phyloP scores from a whole-genome alignment of 805 yeast genomes.

The Ogataea thermomethanolica region DNA sequence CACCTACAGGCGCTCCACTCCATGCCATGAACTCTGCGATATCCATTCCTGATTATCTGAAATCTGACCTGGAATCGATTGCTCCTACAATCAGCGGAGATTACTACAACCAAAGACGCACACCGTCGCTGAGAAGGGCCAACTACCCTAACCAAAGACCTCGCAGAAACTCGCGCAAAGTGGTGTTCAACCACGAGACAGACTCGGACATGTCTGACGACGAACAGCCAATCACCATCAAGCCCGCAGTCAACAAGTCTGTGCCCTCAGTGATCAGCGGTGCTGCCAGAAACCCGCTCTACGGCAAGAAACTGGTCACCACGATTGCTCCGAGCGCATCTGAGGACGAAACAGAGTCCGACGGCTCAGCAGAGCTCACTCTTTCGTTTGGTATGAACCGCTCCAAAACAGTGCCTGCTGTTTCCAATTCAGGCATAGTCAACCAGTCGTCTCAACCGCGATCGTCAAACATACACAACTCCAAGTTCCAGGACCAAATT shows the following conservation, averaged over 20 bases:
- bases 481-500: conserved; percentile 4
- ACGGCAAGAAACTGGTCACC: conserved; percentile 17
- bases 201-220: conserved; percentile 9
- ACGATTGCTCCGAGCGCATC: conserved; percentile 3
- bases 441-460: conserved; percentile 4
- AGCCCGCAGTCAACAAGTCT: not conserved
- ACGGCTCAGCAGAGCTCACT: conserved; percentile 20
- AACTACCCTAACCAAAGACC: conserved; percentile 1
- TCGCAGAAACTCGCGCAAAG: conserved; percentile 17
- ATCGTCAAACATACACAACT: not conserved
- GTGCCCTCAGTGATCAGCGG: not conserved
- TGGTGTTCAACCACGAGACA: conserved; percentile 13
- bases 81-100: conserved; percentile 19
- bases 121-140: not conserved
- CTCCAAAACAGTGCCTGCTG: not conserved
- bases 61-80: conserved; percentile 22
- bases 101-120: conserved; percentile 4
- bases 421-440: not conserved
- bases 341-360: conserved; percentile 15
- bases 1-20: conserved; percentile 8
- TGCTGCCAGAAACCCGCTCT: conserved; percentile 14
- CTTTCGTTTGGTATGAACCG: conserved; percentile 15
- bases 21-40: conserved; percentile 23
- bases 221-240: conserved; percentile 1
- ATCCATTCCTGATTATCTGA: conserved; percentile 26